Base-by-base conservation (phyloP, 2,329 filamentous ascomycete genomes). In the Penicillium aurantiogriseum region DNA sequence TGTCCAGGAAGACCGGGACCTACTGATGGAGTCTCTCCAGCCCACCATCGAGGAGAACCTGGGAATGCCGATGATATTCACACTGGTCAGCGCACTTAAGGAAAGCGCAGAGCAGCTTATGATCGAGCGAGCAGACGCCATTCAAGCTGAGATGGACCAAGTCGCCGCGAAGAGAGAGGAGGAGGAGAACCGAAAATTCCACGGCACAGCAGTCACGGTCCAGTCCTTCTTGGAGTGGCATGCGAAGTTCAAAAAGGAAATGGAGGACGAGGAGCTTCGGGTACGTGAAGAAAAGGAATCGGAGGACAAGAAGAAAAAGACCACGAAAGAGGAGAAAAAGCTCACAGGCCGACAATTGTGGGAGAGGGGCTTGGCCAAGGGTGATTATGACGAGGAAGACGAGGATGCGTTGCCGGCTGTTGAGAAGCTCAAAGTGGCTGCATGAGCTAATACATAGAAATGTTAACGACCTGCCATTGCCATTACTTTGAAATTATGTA, bases 11-110 rank as follows among this genome's bases (percentile, higher is more conserved):
- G 94, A 99, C 80, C 91, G 91, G 71, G 81, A 85, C 19, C 76
- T 77, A 51, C 85, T 99, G 15, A 83, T 97, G 17, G 81, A 86
- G 50, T 83, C 84, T 1, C 80, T 97, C 13, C 76, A 85, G 39
- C 86, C 88, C 17, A 90, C 88, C 0, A 89, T 97, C 36, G 88
- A 94, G 72, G 94, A 99, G 75, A 97, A 92, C 66, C 78, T 97
- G 58, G 94, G 94, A 61, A 97, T 97, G 88, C 90, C 92, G 54
- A 99, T 99, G 94, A 80, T 99, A 1, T 99, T 97, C 76, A 91
- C 93, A 0, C 80, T 99, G 25, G 89, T 95, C 53, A 91, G 89
- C 15, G 86, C 89, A 0, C 79, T 99, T 59, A 97, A 97, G 73
- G 94, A 99, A 58, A 83, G 85, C 51, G 93, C 92, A n/a, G 94